Base-by-base conservation (phyloP, 2,329 filamentous ascomycete genomes). In the Cladosporium sp. region DNA sequence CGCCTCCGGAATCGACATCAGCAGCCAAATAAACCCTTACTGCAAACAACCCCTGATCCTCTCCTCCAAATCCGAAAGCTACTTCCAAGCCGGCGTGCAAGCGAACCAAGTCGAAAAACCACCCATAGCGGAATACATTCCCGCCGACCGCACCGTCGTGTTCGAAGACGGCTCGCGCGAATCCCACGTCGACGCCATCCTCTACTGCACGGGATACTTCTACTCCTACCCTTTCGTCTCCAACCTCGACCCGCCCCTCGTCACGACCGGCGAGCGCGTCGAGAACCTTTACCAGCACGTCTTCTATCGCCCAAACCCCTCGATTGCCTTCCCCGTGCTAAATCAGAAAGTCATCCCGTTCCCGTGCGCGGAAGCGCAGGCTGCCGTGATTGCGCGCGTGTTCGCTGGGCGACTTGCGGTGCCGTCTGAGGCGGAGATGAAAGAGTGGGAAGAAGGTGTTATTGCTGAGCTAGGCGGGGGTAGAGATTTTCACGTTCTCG, bases 161-260 rank as follows among this genome's bases (percentile, higher is more conserved):
- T 88, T 95, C 56, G 74, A 76, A 36, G 77, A 89, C 60, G 86
- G 85, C 2, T 74, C 74, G 0, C 63, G 85, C 8, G 86, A 89
- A 62, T 70, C 71, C 3, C 73, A 83, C 29, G 69, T 97, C 50
- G 91, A 96, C 61, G 79, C 82, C 1, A 72, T 96, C 5, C 66
- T 97, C 22, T 96, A 92, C 68, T 91, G 88, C 66, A 96, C 92
- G 0, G 92, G 92, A 0, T 97, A 95, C 62, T 80, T 95, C 51
- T 96, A 88, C 69, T 84, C 85, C 4, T 87, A 86, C 52, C 89
- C 90, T 0, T 96, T 96, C 62, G 65, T 84, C 3, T 66, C 68
- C 2, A 65, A 66, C 0, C 62, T 81, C 3, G 32, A 53, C 15
- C 77, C 82, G 0, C 73, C 80, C 0, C 64, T 89, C 2, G 76